phyloP scores from a whole-genome alignment of 805 yeast species.

The Wickerhamomyces bovis region DNA sequence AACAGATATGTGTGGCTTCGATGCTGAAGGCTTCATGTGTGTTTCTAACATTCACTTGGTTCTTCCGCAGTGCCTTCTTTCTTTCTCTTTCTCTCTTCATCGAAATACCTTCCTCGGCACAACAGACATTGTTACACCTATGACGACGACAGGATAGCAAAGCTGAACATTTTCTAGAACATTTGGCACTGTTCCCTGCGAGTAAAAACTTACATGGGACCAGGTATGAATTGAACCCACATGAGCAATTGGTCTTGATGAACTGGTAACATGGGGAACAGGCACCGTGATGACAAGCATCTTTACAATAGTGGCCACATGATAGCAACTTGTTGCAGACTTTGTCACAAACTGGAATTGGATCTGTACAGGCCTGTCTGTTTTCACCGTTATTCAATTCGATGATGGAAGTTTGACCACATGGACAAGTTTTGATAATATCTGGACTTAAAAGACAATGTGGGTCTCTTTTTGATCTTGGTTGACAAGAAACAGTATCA shows the following conservation, averaged over 20 bases:
- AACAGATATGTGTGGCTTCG: slow-evolving; percentile 72
- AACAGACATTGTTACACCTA: slow-evolving; percentile 63
- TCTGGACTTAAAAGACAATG: slow-evolving; percentile 63
- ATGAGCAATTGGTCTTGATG: slow-evolving; percentile 51
- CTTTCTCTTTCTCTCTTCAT: slow-evolving; percentile 37
- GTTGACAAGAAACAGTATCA: slow-evolving; percentile 42
- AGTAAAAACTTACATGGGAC: slow-evolving; percentile 61
- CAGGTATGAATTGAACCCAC: slow-evolving; percentile 49
- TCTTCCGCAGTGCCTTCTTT: slow-evolving; percentile 44
- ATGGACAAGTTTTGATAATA: slow-evolving; percentile 59
- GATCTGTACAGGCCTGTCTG: slow-evolving; percentile 64
- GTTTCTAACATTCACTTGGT: slow-evolving; percentile 27
- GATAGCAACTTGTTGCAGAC: slow-evolving; percentile 55
- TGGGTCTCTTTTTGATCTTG: slow-evolving; percentile 23
- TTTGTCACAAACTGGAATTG: slow-evolving; percentile 68
- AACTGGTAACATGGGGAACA: slow-evolving; percentile 63
- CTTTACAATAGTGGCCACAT: slow-evolving; percentile 75
- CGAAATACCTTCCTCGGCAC: slow-evolving; percentile 61
- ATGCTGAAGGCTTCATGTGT: slow-evolving; percentile 49
- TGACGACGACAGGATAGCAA: slow-evolving; percentile 77
- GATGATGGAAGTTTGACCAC: slow-evolving; percentile 58
- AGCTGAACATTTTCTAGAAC: slow-evolving; percentile 69
- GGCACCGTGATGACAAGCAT: slow-evolving; percentile 70
- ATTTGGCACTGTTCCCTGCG: slow-evolving; percentile 48
- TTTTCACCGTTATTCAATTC: slow-evolving; percentile 27